Base-by-base conservation (phyloP, 495 filamentous ascomycete genomes). In the Xylaria nigripes region DNA sequence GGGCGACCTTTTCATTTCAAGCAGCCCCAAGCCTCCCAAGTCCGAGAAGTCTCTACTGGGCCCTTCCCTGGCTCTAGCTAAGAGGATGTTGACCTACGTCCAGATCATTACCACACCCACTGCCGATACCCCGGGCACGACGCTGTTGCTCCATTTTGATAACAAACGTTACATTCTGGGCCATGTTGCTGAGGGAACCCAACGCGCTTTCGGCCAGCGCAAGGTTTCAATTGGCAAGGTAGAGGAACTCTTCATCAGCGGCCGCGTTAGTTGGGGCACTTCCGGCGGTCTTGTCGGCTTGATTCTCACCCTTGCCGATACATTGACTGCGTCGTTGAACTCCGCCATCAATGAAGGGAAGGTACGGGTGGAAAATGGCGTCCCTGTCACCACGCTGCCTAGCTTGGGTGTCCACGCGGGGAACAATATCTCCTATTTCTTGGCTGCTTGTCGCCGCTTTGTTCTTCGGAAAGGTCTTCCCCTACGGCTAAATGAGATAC, bases 161-260 rank as follows among this genome's bases (percentile, higher is more conserved):
- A 75, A 81, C 47, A 83, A 84, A 63, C 81, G 89, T 42, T 98
- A 97, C 66, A 48, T 97, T n/a, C 84, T 98, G 61, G 93, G 93
- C 7, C 84, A 87, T 64, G 61, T 90, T 9, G 72, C 82, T 10
- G 94, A 97, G 68, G 93, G 93, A 5, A 81, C 85, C 10, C 92
- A 96, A 71, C 81, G 93, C n/a, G 79, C 82, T 49, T 71, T 82
- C 47, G 69, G 75, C 4, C 85, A 96, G 67, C 76, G 81, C 47
- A 85, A 81, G 40, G 48, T 81, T 0, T 70, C 73, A 36, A 54
- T 91, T 46, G 57, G 62, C 3, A 86, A 84, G 63, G 68, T 91
- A 6, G 73, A 72, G 23, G 79, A 95, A 61, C 70, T 94, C 40
- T 95, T 97, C 66, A 63, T 98, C 40, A 86, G 89, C 3, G 93